Conservation (phyloP, 805 yeast genomes). For the Lachancea kluyveri region DNA sequence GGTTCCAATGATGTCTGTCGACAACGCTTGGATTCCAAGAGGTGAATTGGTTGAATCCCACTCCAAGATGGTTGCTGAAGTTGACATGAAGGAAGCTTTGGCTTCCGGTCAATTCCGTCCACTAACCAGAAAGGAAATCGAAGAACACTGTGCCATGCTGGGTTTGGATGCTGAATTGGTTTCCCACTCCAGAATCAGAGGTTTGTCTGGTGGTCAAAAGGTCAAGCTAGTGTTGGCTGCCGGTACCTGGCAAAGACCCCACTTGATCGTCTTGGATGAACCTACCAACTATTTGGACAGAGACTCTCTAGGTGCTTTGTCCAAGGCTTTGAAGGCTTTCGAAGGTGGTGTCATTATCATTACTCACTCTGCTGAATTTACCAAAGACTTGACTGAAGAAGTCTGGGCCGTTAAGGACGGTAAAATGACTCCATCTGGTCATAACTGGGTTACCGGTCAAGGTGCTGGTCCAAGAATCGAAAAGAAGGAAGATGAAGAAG, state of each 20-base stretch:
- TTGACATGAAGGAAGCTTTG: conserved; percentile 99
- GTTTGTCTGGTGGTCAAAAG: conserved; percentile 99
- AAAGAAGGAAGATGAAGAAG: conserved; percentile 94
- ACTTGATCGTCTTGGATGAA: conserved; percentile 97
- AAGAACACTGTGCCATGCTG: conserved; percentile 96
- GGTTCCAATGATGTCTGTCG: conserved; percentile 99
- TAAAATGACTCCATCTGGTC: conserved; percentile 99
- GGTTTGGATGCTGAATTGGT: conserved; percentile 99
- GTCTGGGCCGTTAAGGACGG: conserved; percentile 99
- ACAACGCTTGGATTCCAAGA: conserved; percentile 99
- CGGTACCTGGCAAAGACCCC: conserved; percentile 99
- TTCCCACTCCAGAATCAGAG: conserved; percentile 99
- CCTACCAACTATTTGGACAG: conserved; percentile 99
- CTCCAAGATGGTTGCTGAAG: conserved; percentile 99
- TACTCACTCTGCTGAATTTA: conserved; percentile 99
- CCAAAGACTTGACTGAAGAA: conserved; percentile 98
- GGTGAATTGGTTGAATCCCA: conserved; percentile 96
- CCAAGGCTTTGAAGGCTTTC: conserved; percentile 97
- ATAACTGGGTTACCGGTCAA: conserved; percentile 99
- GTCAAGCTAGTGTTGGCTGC: conserved; percentile 99
- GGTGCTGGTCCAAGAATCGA: conserved; percentile 99
- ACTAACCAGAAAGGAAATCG: conserved; percentile 99
- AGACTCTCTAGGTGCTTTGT: conserved; percentile 98
- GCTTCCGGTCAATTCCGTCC: conserved; percentile 99
- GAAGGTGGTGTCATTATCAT: conserved; percentile 99